Base-by-base conservation (phyloP, 129 eudicot species). In the Dittrichia graveolens region DNA sequence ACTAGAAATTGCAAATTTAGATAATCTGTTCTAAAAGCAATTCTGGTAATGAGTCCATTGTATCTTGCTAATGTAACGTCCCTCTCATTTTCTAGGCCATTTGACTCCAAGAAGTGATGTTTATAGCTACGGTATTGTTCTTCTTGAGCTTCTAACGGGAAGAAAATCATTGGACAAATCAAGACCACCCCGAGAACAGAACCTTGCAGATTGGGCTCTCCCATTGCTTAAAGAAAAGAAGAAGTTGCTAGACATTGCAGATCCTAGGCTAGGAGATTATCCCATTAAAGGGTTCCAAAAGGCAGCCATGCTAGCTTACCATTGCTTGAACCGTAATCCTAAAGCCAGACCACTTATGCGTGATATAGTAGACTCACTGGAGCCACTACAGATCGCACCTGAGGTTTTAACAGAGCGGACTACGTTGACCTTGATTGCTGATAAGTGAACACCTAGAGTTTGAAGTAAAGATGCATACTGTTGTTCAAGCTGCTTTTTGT, bases 301-400 rank as follows among this genome's bases (percentile, higher is more conserved):
- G 82, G 98, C 96, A 8, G 98, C 96, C 15, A 93, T 93, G 98
- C 78, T 93, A 42, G 92, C 95, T 74, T 93, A 93, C 80, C 98
- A 93, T 68, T 93, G 98, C 88, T 81, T 93, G 73, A 93, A 93
- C 79, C 90, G 89, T 35, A 93, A 93, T 54, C 95, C 98, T 0
- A 93, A 93, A 78, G 98, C 98, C 6, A 83, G 98, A 75, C 98
- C 98, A 31, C 79, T 93, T 19, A 93, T 93, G 98, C 81, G 98
- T 1, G 98, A 93, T 67, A 90, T 93, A n/a, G 98, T 93, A 5
- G 98, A 89, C 66, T 83, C 98, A 12, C 69, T 93, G 77, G 98
- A 93, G 84, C 98, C 98, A 61, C 82, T 93, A 38, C 98, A 90
- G 76, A 60, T 77, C 56, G 84, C 85, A 56, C 39, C n/a, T 9